These are phyloP conservation scores for Daldinia concentrica DNA, from an alignment of 495 filamentous ascomycete species.

Conservation along the genomic window DNA sequence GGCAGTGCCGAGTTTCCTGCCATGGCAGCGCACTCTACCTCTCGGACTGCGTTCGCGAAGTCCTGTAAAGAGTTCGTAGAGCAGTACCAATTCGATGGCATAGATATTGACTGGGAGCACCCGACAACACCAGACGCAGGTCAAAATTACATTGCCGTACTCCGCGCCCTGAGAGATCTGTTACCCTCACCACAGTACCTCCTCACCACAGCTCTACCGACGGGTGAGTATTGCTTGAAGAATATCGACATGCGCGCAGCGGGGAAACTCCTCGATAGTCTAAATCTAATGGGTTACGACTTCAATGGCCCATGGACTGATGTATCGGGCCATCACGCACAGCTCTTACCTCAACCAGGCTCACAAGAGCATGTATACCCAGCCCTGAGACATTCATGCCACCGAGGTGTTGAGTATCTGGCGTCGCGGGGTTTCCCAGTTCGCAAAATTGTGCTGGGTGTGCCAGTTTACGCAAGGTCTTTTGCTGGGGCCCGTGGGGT, in stretches of 20 bases:
- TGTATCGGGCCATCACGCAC: slow-evolving; percentile 75
- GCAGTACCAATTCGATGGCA: slow-evolving; percentile 73
- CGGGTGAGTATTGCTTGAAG: slow-evolving; percentile 75
- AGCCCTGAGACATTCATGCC: slow-evolving; percentile 58
- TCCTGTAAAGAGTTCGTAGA: slow-evolving; percentile 69
- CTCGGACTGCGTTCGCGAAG: slow-evolving; percentile 67
- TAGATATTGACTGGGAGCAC: slow-evolving; percentile 90
- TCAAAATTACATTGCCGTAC: slow-evolving; percentile 70
- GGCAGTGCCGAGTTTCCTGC: slow-evolving; percentile 75
- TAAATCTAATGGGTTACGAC: slow-evolving; percentile 90
- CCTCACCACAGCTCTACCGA: slow-evolving; percentile 75
- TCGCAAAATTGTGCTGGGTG: slow-evolving; percentile 74
- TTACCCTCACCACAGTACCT: slow-evolving; percentile 70
- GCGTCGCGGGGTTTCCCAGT: slow-evolving; percentile 66
- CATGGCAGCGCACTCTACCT: slow-evolving; percentile 63
- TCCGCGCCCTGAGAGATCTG: slow-evolving; percentile 66
- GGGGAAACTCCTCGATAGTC: slow-evolving; percentile 68
- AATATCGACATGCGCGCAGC: slow-evolving; percentile 72
- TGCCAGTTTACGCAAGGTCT: slow-evolving; percentile 78
- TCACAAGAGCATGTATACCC: slow-evolving; percentile 53
- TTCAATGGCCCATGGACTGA: slow-evolving; percentile 78
- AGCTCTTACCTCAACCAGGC: slow-evolving; percentile 62
- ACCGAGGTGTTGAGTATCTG: slow-evolving; percentile 70
- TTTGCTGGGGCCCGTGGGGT: slow-evolving; percentile 70
- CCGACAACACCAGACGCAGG: slow-evolving; percentile 70